phyloP scores from a whole-genome alignment of 192 early-diverging fungal genomes.

The Diversispora epigaea region DNA sequence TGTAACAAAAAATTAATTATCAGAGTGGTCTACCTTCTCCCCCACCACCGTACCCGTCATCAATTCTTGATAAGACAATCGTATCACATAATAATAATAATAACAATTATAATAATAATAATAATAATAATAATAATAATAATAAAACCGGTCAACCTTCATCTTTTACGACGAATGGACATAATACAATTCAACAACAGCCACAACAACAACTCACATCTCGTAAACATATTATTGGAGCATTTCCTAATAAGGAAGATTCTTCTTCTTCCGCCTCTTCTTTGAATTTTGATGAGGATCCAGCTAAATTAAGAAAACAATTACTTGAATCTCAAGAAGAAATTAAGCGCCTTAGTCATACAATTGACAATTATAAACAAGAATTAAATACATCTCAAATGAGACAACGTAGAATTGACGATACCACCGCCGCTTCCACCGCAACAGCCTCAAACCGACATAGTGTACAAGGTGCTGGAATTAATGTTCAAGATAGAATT shows the following conservation, averaged over 20 bases:
- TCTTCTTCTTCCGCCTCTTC: background rate
- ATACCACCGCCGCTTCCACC: background rate
- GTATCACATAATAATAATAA: too few species aligned
- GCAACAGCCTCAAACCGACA: background rate
- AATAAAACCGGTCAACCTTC: too few species aligned
- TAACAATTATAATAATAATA: too few species aligned
- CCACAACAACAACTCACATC: too few species aligned
- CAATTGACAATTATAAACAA: conserved; percentile 19
- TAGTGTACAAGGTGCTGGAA: background rate
- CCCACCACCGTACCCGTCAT: background rate
- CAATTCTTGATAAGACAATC: too few species aligned
- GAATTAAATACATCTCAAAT: conserved; percentile 20
- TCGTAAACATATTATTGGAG: too few species aligned
- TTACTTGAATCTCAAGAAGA: conserved; percentile 23
- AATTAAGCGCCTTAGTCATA: conserved; percentile 4
- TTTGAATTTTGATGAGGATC: background rate
- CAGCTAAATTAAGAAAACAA: conserved; percentile 18
- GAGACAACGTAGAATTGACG: conserved; percentile 29
- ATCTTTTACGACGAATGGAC: too few species aligned
- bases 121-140: too few species aligned
- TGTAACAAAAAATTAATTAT: too few species aligned
- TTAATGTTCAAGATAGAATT: conserved; percentile 22
- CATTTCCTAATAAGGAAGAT: conserved; percentile 5
- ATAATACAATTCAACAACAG: too few species aligned
- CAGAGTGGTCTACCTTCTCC: background rate